Evolutionary conservation across 306 rosid genomes (phyloP).

Genomic region (Purshia tridentata): DNA sequence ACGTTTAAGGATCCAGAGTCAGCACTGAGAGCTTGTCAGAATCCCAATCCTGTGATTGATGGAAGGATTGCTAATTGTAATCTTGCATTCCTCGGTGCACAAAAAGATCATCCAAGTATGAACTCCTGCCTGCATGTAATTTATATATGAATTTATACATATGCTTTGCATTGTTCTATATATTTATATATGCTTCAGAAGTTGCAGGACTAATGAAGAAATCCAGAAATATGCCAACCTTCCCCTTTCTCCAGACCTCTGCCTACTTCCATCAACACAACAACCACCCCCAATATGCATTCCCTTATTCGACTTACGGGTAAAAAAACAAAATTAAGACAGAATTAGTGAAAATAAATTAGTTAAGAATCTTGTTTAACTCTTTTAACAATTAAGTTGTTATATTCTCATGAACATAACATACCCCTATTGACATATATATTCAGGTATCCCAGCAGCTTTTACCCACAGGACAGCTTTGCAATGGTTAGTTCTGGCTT

Average conservation of each 20-base stretch:
- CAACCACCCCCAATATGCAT: slow-evolving; percentile 48
- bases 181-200: neutral
- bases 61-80: slow-evolving; percentile 85
- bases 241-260: slow-evolving; percentile 35
- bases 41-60: slow-evolving; percentile 72
- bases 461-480: no score
- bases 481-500: no score
- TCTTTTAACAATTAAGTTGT: no score
- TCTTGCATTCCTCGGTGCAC: slow-evolving; percentile 65
- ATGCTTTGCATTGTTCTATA: no score
- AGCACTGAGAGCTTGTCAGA: slow-evolving; percentile 65
- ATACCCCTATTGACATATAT: no score
- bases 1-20: slow-evolving; percentile 76
- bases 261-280: slow-evolving; percentile 38
- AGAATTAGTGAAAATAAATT: neutral
- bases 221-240: neutral
- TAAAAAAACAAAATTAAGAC: slow-evolving; percentile 17
- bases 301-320: slow-evolving; percentile 44
- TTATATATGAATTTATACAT: no score
- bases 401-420: no score
- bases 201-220: slow-evolving; percentile 35
- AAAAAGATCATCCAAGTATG: slow-evolving; percentile 26
- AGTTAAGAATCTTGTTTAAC: neutral
- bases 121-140: neutral
- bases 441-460: no score